Evolutionary conservation across 306 rosid genomes (phyloP).

Genomic region (Cucurbita maxima): DNA sequence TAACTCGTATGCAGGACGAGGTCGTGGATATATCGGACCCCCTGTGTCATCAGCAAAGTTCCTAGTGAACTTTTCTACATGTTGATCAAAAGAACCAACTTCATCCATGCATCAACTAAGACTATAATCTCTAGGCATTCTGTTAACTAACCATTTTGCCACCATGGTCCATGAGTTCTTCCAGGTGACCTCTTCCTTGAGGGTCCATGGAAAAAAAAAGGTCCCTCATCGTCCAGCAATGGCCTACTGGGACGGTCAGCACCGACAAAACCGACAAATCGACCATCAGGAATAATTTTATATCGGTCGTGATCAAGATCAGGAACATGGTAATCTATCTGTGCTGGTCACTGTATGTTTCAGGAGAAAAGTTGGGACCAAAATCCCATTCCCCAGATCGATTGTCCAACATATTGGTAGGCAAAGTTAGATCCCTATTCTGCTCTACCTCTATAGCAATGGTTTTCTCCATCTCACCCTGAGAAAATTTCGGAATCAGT

Average conservation of each 20-base stretch:
- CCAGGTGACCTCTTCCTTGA: slow-evolving; percentile 66
- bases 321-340: slow-evolving; percentile 43
- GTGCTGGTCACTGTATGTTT: slow-evolving; percentile 37
- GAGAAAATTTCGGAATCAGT: slow-evolving; percentile 14
- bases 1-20: slow-evolving; percentile 42
- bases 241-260: slow-evolving; percentile 56
- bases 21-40: slow-evolving; percentile 37
- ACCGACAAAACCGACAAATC: slow-evolving; percentile 51
- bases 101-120: slow-evolving; percentile 48
- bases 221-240: slow-evolving; percentile 40
- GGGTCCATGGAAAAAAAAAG: slow-evolving; percentile 26
- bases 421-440: slow-evolving; percentile 20
- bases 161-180: slow-evolving; percentile 28
- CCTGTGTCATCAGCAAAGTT: slow-evolving; percentile 33
- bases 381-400: slow-evolving; percentile 47
- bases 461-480: slow-evolving; percentile 27
- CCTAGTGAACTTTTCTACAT: slow-evolving; percentile 49
- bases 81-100: slow-evolving; percentile 45
- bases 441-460: slow-evolving; percentile 25
- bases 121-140: slow-evolving; percentile 48
- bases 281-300: slow-evolving; percentile 37
- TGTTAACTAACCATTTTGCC: slow-evolving; percentile 37
- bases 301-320: slow-evolving; percentile 40
- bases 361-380: slow-evolving; percentile 43
- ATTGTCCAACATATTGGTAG: slow-evolving; percentile 23